Evolutionary conservation across 1,284 basidiomycete genomes (phyloP), one percentile per base, ranked within the genome.

Genomic region (Rhodotorula sp.): DNA sequence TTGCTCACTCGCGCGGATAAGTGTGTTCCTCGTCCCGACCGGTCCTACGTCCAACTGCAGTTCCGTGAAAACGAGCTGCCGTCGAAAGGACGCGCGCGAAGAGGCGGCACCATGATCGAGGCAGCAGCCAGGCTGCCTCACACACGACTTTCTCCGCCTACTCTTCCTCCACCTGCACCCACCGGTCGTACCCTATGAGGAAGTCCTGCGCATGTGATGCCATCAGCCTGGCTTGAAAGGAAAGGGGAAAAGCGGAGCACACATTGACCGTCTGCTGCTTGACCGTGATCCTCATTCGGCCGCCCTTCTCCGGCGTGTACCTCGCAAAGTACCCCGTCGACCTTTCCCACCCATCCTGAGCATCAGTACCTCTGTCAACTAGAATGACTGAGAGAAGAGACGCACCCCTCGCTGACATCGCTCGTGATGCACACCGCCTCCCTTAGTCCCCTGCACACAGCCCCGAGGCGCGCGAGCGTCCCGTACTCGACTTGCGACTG

Each of bases 401-500:
- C 65, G 46, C 51, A 70, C 71, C 71, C 65, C 29, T 73, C 71
- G n/a, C 44, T 54, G 0, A 73, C 69, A 32, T 76, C 74, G 27
- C 64, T 51, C 44, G 57, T 51, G 53, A 76, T 70, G 37, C 65
- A 67, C 1, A 76, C 74, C 17, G 72, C 74, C 63, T 70, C 67
- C 54, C 46, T 36, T 34, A 76, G 39, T 9, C 27, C 29, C 3
- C 48, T 22, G 10, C 55, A 55, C 25, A 60, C 70, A 29, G 44
- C 39, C 1, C 51, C 71, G 21, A 76, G 22, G 27, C 48, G 48
- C 1, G 29, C 34, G 15, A 76, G 64, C 51, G 69, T 48, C 5
- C 55, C 53, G 34, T 67, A 76, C 62, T 76, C 74, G 57, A 64
- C 22, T 29, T 22, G 53, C 51, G 56, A 61, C 61, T 54, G 64